phyloP scores from a whole-genome alignment of 208 protist genomes.

The Crithidia sp. region DNA sequence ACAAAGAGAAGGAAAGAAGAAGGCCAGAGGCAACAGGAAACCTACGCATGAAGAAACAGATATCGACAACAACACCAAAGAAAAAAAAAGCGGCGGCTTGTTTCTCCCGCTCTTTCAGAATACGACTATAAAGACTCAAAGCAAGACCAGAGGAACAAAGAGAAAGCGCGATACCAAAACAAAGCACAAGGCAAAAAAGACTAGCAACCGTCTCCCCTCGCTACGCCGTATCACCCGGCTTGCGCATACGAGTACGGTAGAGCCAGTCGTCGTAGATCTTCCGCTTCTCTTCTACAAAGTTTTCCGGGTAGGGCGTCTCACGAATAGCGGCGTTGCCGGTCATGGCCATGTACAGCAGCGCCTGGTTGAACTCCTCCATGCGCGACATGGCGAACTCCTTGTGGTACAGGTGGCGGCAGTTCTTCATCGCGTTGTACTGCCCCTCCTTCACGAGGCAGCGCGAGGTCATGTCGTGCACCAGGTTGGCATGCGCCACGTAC shows the following conservation, averaged over 20 bases:
- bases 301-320: constrained; percentile 82
- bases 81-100: too few species aligned
- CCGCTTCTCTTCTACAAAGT: constrained; percentile 87
- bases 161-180: constrained; percentile 1
- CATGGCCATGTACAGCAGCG: constrained; percentile 86
- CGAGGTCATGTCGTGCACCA: constrained; percentile 78
- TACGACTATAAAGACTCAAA: background rate
- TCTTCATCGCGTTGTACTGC: constrained; percentile 90
- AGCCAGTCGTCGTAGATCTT: constrained; percentile 92
- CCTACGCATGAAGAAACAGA: too few species aligned
- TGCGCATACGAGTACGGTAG: constrained; percentile 82
- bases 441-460: constrained; percentile 83
- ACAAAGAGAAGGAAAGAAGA: too few species aligned
- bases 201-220: too few species aligned
- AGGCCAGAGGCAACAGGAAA: too few species aligned
- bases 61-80: too few species aligned
- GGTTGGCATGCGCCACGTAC: constrained; percentile 77
- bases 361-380: constrained; percentile 85
- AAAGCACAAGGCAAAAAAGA: background rate
- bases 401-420: constrained; percentile 83
- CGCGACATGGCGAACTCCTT: constrained; percentile 86
- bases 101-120: too few species aligned
- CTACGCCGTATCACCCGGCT: constrained; percentile 70
- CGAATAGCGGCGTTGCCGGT: constrained; percentile 86
- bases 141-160: background rate